A percentile compares a stretch with the other conserved stretches of the same genome.
These are phyloP conservation scores for Aquilaria agallochum DNA, from an alignment of 441 rosid species.

Conservation along the genomic window DNA sequence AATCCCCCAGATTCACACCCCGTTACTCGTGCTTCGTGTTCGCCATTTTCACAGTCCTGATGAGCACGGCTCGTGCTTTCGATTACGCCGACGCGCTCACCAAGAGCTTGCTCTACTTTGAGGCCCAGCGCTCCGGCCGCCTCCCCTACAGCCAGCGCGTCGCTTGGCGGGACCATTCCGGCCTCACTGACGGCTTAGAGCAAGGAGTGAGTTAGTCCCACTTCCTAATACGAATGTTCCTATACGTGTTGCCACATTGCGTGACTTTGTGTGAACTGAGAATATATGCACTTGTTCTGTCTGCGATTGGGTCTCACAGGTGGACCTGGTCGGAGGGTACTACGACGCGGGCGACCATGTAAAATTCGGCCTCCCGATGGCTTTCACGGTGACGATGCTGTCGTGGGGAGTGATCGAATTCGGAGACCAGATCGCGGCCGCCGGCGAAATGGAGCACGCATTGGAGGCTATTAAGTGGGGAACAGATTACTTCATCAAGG, in stretches of 20 bases:
- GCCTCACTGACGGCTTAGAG: conserved; percentile 89
- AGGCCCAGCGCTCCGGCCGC: conserved; percentile 91
- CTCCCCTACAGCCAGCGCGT: conserved; percentile 84
- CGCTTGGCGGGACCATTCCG: conserved; percentile 91
- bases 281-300: no score
- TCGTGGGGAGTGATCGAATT: conserved; percentile 83
- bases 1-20: conserved; percentile 10
- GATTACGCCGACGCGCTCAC: conserved; percentile 76
- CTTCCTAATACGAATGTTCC: no score
- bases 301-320: conserved; percentile 27
- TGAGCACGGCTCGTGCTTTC: conserved; percentile 16
- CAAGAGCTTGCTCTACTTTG: conserved; percentile 90
- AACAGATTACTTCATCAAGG: conserved; percentile 87
- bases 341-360: conserved; percentile 96
- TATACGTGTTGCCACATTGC: no score
- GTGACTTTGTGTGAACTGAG: no score
- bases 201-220: conserved; percentile 65
- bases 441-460: conserved; percentile 81
- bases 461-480: conserved; percentile 93
- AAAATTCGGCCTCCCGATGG: conserved; percentile 93
- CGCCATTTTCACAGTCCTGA: conserved; percentile 21
- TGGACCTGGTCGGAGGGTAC: conserved; percentile 97
- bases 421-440: conserved; percentile 47
- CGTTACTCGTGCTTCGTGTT: conserved; percentile 23
- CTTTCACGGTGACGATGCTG: conserved; percentile 87